phyloP scores from a whole-genome alignment of 768 basidiomycete genomes.

The Hygrophoropsis aurantiaca region DNA sequence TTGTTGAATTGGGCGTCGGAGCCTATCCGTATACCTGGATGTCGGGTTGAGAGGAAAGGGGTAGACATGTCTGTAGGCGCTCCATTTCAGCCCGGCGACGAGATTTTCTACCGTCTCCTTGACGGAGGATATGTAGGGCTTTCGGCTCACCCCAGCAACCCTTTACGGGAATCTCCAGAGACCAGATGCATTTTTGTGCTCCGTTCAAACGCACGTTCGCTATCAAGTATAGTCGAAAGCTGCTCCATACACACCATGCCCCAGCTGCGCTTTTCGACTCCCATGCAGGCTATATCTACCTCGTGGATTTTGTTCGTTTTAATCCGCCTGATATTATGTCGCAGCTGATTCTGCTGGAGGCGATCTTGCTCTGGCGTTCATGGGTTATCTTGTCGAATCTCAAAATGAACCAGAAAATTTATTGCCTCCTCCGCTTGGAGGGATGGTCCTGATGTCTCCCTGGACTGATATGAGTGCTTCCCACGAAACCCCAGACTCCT shows the following conservation, averaged over 20 bases:
- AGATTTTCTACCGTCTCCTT: slow-evolving; percentile 33
- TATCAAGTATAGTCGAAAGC: slow-evolving; percentile 63
- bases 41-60: slow-evolving; percentile 20
- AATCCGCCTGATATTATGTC: slow-evolving; percentile 57
- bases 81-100: slow-evolving; percentile 26
- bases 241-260: slow-evolving; percentile 54
- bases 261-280: slow-evolving; percentile 71
- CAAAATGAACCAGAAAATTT: slow-evolving; percentile 14
- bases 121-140: slow-evolving; percentile 19
- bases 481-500: slow-evolving; percentile 12
- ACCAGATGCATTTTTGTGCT: slow-evolving; percentile 40
- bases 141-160: slow-evolving; percentile 27
- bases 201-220: slow-evolving; percentile 48
- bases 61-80: slow-evolving; percentile 13
- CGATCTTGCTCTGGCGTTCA: slow-evolving; percentile 61
- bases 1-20: slow-evolving; percentile 21
- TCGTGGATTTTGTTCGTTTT: slow-evolving; percentile 55
- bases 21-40: slow-evolving; percentile 17
- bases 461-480: slow-evolving; percentile 13
- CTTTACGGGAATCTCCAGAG: slow-evolving; percentile 39
- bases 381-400: slow-evolving; percentile 55
- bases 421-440: slow-evolving; percentile 12
- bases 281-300: slow-evolving; percentile 63
- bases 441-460: slow-evolving; percentile 17
- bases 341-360: slow-evolving; percentile 72